Evolutionary conservation across 305 asterid genomes (phyloP).

Genomic region (Fraxinus platypoda): DNA sequence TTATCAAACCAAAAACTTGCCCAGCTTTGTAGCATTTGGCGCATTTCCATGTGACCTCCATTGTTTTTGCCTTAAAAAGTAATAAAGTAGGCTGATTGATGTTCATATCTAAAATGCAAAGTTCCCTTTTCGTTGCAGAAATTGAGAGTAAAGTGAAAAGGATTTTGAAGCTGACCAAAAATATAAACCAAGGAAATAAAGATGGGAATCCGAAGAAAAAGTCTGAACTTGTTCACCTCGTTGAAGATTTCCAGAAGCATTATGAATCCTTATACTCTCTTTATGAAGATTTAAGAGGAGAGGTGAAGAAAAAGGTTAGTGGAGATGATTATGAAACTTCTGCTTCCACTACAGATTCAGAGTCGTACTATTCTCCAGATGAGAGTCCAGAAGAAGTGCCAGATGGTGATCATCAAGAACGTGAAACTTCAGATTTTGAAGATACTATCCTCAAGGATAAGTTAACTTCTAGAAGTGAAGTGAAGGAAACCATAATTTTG

Average conservation of each 20-base stretch:
- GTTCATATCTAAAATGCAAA: background rate
- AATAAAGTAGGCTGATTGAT: background rate
- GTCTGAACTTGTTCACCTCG: slow-evolving; percentile 50
- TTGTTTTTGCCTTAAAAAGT: background rate
- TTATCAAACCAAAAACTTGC: background rate
- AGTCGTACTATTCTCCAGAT: slow-evolving; percentile 45
- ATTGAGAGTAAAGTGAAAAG: slow-evolving; percentile 36
- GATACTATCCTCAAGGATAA: slow-evolving; percentile 57
- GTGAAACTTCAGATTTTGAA: slow-evolving; percentile 44
- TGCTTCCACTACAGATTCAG: slow-evolving; percentile 42
- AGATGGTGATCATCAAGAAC: slow-evolving; percentile 18
- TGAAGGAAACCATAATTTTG: slow-evolving; percentile 26
- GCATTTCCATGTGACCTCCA: background rate
- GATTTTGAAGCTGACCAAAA: slow-evolving; percentile 40
- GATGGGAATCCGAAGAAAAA: slow-evolving; percentile 60
- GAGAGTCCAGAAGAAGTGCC: slow-evolving; percentile 29
- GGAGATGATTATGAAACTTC: slow-evolving; percentile 28
- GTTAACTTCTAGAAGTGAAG: slow-evolving; percentile 56
- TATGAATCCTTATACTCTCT: slow-evolving; percentile 56
- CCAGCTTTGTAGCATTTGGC: background rate
- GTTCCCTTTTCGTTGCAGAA: slow-evolving; percentile 43
- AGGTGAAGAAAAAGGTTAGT: slow-evolving; percentile 49
- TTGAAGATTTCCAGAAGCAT: slow-evolving; percentile 63
- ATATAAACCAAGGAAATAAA: slow-evolving; percentile 49
- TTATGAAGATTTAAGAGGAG: slow-evolving; percentile 55